These are phyloP conservation scores for Abortiporus biennis DNA, from an alignment of 1,284 basidiomycete species.

Conservation along the genomic window DNA sequence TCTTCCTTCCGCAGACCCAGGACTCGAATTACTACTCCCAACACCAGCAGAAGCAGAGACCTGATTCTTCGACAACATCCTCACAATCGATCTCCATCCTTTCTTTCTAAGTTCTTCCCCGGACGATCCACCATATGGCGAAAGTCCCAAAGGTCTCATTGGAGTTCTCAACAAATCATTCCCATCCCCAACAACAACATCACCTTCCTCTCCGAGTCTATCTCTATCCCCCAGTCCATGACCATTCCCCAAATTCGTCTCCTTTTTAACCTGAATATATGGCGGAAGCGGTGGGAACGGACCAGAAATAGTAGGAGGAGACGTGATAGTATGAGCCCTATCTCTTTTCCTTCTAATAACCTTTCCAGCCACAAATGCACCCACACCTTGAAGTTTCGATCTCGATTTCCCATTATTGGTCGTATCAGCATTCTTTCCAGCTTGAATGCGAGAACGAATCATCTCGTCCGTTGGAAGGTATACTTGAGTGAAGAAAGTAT, in stretches of 20 bases:
- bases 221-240: not conserved
- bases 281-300: not conserved
- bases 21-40: too few species aligned
- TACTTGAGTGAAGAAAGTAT: constrained; percentile 22
- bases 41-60: too few species aligned
- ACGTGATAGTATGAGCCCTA: constrained; percentile 3
- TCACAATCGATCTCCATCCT: too few species aligned
- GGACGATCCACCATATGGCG: not conserved
- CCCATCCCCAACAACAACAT: constrained; percentile 4
- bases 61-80: too few species aligned
- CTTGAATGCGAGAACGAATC: constrained; percentile 5
- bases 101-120: not conserved
- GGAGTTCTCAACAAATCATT: not conserved
- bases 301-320: not conserved
- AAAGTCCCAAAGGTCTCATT: not conserved
- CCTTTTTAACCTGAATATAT: not conserved
- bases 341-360: not conserved
- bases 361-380: not conserved
- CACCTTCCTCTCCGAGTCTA: not conserved
- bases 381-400: constrained; percentile 6
- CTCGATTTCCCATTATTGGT: constrained; percentile 3
- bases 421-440: not conserved
- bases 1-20: too few species aligned
- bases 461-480: constrained; percentile 22
- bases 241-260: not conserved